Percentiles rank a stretch among this genome's conserved stretches.
These are phyloP conservation scores for Suillus brevipes DNA, from an alignment of 768 basidiomycete genomes.

Conservation along the genomic window DNA sequence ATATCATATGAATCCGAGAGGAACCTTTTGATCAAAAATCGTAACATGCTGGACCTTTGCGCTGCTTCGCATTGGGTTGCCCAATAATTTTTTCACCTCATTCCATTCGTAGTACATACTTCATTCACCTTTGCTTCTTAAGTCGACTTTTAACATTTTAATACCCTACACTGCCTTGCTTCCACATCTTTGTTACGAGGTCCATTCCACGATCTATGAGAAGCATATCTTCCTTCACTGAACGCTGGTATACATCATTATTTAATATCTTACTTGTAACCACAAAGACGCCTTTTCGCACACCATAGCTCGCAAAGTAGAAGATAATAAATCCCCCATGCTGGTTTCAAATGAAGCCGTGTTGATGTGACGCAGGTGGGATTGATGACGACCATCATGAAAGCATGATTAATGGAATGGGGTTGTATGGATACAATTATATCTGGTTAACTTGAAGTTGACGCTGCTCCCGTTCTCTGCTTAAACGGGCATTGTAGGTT, in stretches of 20 bases:
- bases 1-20: constrained; percentile 15
- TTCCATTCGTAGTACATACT: constrained; percentile 27
- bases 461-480: constrained; percentile 45
- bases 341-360: neutral
- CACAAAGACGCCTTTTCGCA: neutral
- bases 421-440: neutral
- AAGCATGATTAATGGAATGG: neutral
- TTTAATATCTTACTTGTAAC: constrained; percentile 5
- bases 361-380: neutral
- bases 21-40: constrained; percentile 11
- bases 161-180: constrained; percentile 2
- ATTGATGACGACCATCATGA: neutral
- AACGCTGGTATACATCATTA: neutral
- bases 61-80: constrained; percentile 9
- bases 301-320: constrained; percentile 1
- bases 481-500: constrained; percentile 61
- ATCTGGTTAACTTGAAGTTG: neutral
- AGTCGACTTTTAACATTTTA: neutral
- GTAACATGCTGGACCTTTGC: constrained; percentile 8
- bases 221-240: neutral
- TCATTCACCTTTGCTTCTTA: neutral
- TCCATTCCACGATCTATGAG: neutral
- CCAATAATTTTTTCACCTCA: constrained; percentile 8
- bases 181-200: neutral
- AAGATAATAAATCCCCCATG: neutral